These are phyloP conservation scores for Pseudocercospora vitis DNA, from an alignment of 2,329 filamentous ascomycete genomes.

Conservation along the genomic window DNA sequence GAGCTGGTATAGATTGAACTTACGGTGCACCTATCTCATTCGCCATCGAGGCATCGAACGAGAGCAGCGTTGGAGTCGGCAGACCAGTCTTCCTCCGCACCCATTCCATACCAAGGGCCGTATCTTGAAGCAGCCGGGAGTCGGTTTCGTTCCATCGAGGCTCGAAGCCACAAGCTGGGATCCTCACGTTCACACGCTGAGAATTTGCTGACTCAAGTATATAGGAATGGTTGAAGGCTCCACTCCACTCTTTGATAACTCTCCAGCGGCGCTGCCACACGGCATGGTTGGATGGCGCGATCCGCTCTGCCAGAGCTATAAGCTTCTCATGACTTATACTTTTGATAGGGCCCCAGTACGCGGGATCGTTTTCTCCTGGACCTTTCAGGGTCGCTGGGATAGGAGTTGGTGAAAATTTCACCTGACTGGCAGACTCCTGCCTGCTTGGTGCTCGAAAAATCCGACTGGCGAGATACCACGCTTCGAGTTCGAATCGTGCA, in stretches of 20 bases:
- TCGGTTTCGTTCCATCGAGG: slow-evolving; percentile 24
- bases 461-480: no score
- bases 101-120: slow-evolving; percentile 23
- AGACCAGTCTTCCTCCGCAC: slow-evolving; percentile 19
- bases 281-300: slow-evolving; percentile 5
- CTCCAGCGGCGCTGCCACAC: slow-evolving; percentile 5
- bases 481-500: no score
- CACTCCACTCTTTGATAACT: slow-evolving; percentile 13
- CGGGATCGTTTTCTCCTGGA: not conserved
- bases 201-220: slow-evolving; percentile 15
- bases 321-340: slow-evolving; percentile 15
- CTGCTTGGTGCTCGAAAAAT: no score
- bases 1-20: no score
- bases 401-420: not conserved
- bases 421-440: not conserved
- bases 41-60: slow-evolving; percentile 17
- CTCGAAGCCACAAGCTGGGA: slow-evolving; percentile 22
- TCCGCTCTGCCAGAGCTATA: slow-evolving; percentile 5
- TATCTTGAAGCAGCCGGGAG: slow-evolving; percentile 18
- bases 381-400: not conserved
- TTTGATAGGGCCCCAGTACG: slow-evolving; percentile 23
- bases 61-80: slow-evolving; percentile 20
- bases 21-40: slow-evolving; percentile 25
- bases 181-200: slow-evolving; percentile 18
- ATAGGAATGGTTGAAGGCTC: slow-evolving; percentile 25